phyloP scores from a whole-genome alignment of 2,329 filamentous ascomycete species.

The Sordariomycetes sp. region DNA sequence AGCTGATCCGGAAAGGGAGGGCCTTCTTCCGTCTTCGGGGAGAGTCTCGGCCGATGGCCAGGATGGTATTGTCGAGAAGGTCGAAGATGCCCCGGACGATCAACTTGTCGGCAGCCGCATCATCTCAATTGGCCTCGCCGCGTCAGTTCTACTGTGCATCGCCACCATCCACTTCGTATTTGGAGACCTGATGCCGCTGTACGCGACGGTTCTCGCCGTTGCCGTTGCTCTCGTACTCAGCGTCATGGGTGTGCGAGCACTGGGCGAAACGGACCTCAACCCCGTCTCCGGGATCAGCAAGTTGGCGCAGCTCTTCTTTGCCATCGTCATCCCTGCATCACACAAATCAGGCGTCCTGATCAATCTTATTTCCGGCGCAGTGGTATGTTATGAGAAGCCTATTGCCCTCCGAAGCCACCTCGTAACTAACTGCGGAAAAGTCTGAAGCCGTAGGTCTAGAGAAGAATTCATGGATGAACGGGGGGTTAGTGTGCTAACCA shows the following conservation, averaged over 20 bases:
- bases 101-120: conserved; percentile 67
- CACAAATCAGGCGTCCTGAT: conserved; percentile 84
- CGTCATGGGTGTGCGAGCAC: conserved; percentile 60
- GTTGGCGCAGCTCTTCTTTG: conserved; percentile 90
- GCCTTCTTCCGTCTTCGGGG: not conserved
- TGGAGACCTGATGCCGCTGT: conserved; percentile 67
- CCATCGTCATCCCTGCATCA: conserved; percentile 70
- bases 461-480: not conserved
- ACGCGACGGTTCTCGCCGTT: conserved; percentile 67
- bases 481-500: conserved; percentile 4
- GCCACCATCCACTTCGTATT: conserved; percentile 75
- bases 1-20: not conserved
- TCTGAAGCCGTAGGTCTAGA: conserved; percentile 25
- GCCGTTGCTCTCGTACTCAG: conserved; percentile 71
- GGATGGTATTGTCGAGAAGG: conserved; percentile 44
- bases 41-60: conserved; percentile 13
- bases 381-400: conserved; percentile 29
- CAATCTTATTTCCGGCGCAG: conserved; percentile 86
- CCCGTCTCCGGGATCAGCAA: conserved; percentile 96
- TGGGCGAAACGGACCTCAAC: conserved; percentile 84
- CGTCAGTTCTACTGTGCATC: conserved; percentile 73
- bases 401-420: not conserved
- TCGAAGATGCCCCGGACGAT: conserved; percentile 71
- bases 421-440: conserved; percentile 11
- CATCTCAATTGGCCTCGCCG: conserved; percentile 63